Evolutionary conservation across 2,329 filamentous ascomycete species (phyloP), one percentile per base, ranked within the genome.

Genomic region (Apiospora malaysiana): DNA sequence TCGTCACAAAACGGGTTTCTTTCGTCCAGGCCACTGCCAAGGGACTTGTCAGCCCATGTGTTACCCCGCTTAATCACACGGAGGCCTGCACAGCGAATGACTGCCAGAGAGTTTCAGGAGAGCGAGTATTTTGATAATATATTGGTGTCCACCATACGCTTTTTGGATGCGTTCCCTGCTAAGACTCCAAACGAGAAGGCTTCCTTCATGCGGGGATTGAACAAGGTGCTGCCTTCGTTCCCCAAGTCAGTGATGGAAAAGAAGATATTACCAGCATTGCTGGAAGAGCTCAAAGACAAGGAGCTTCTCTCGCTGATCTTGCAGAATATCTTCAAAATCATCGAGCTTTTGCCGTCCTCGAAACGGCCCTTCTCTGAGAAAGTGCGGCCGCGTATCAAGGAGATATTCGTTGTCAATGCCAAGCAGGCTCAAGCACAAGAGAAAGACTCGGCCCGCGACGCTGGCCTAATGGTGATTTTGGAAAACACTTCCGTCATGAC

Each of bases 61-160:
- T 84, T 99, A 4, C 94, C 96, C 2, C 88, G 92, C 37, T 88
- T 99, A 63, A 95, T 99, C 71, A 96, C 95, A 0, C 88, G 96
- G 73, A 87, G 94, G 70, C 94, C 96, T 2, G 94, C 94, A 3
- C 93, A 97, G 79, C 90, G 96, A 63, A 89, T 98, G 84, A 94
- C 91, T 37, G 94, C 95, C 5, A 90, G 89, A 69, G 95, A 97
- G 76, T 98, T 99, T 76, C 96, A 99, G 79, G 90, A 98, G 80
- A 97, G 94, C 77, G 91, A 94, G 75, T 99, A 97, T 79, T 99
- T 99, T 79, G 94, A 99, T 82, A 99, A 98, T 77, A 93, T 98
- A 65, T 86, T 99, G 5, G 94, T 99, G 27, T 97, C 95, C 0
- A 98, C 96, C 0, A 97, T 99, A 73, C 93, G 96, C 16, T 99